phyloP scores from a whole-genome alignment of 1,284 basidiomycete genomes.

The Tilletia caries region DNA sequence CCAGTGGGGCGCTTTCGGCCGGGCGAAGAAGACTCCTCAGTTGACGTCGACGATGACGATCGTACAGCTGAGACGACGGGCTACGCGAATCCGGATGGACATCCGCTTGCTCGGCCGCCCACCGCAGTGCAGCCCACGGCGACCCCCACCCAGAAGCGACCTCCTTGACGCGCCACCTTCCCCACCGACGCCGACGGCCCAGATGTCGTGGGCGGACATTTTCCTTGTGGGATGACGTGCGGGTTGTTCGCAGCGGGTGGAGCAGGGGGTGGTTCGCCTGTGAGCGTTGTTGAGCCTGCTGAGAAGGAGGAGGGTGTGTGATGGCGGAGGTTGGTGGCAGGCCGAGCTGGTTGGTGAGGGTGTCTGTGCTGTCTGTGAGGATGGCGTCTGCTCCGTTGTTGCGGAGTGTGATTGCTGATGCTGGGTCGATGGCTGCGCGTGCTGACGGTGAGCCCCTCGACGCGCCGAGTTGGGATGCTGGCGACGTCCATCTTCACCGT shows the following conservation, averaged over 20 bases:
- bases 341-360: slow-evolving; percentile 34
- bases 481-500: too few species aligned
- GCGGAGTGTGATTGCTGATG: slow-evolving; percentile 15
- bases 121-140: slow-evolving; percentile 15
- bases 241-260: too few species aligned
- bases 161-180: not conserved
- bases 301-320: too few species aligned
- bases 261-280: too few species aligned
- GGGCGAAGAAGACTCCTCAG: not conserved
- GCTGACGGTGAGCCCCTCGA: too few species aligned
- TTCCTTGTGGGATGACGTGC: not conserved
- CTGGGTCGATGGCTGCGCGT: slow-evolving; percentile 4
- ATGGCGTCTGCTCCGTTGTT: slow-evolving; percentile 37
- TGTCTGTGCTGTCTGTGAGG: slow-evolving; percentile 43
- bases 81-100: slow-evolving; percentile 14
- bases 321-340: too few species aligned
- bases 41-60: too few species aligned
- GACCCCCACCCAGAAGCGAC: slow-evolving; percentile 11
- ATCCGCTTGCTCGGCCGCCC: slow-evolving; percentile 37
- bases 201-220: slow-evolving; percentile 73
- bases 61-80: not conserved
- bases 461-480: too few species aligned
- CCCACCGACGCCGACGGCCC: slow-evolving; percentile 81
- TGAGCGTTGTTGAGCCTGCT: not conserved
- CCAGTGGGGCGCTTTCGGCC: not conserved